Percentiles rank a stretch among this genome's conserved stretches.
Conservation (phyloP, 495 filamentous ascomycete genomes). For the Penicillium macrosclerotiorum region DNA sequence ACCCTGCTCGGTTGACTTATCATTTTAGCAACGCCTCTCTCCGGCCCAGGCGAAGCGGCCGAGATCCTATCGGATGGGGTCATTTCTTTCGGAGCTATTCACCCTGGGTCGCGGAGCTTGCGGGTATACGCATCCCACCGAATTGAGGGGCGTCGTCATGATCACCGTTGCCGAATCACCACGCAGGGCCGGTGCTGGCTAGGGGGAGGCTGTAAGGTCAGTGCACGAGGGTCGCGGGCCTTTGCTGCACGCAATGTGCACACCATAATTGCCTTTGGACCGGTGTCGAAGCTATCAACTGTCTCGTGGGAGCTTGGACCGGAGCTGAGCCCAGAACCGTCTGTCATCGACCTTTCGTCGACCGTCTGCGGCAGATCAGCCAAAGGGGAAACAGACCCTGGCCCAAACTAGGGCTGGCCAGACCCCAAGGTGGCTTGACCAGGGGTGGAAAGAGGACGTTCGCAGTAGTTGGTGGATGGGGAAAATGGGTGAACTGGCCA, state of each 20-base stretch:
- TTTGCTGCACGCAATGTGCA: constrained; percentile 22
- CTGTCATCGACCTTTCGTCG: constrained; percentile 4
- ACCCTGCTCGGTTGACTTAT: constrained; percentile 12
- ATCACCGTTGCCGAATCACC: constrained; percentile 20
- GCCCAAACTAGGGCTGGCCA: not conserved
- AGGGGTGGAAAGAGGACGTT: not conserved
- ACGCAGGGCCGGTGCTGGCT: constrained; percentile 1
- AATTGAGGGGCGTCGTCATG: constrained; percentile 12
- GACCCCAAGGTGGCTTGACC: constrained; percentile 4
- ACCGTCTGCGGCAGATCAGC: constrained; percentile 15
- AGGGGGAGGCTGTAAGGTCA: constrained; percentile 17
- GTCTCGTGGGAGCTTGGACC: constrained; percentile 14
- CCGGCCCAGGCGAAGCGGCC: too few species aligned
- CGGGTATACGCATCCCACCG: constrained; percentile 19
- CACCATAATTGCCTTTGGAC: constrained; percentile 25
- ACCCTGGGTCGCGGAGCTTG: constrained; percentile 3
- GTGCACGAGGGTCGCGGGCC: constrained; percentile 21
- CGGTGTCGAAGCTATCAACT: constrained; percentile 22
- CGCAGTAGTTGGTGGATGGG: not conserved
- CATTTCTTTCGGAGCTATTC: not conserved
- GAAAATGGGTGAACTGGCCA: too few species aligned
- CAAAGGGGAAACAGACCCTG: constrained; percentile 10
- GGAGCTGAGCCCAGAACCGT: constrained; percentile 15
- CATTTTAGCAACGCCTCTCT: constrained; percentile 10
- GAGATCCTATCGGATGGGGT: constrained; percentile 23